Base-by-base conservation (phyloP, 805 yeast species). In the Blastobotrys robertii region DNA sequence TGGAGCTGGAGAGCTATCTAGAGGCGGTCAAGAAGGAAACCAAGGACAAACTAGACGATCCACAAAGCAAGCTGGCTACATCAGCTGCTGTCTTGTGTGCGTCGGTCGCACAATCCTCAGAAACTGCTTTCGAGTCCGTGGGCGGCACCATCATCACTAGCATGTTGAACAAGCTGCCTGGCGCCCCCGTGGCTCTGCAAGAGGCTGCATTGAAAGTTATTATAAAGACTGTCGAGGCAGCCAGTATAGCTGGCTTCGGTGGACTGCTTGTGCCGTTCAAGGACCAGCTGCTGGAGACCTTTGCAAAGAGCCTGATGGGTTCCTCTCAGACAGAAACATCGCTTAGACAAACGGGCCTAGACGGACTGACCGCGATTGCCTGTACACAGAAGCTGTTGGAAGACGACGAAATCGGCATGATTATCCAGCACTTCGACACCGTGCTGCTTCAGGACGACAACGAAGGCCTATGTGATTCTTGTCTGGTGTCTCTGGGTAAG, bases 291-390 rank as follows among this genome's bases (percentile, higher is more conserved):
- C 62, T 87, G 28, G 74, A 79, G 42, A 65, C 81, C 35, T 59
- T 85, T 50, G 77, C 87, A n/a, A 79, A 76, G 54, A 70, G 84
- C 4, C 66, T 88, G 39, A 74, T 81, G 56, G 72, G 81, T 0
- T 71, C 84, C 0, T 77, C 94, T 0, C 71, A 69, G 30, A 63
- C 75, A 28, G 95, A 84, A 53, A 79, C 78, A 8, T 75, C 87
- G 1, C 67, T 86, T 44, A 71, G 86, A 53, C 70, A 81, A 22
- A 64, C 81, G 34, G 74, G 92, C 1, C 65, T 83, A 25, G 75
- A 75, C 42, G 84, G 82, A 37, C 68, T 86, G 40, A 69, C 77
- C 0, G 74, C 76, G 40, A 54, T 85, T 35, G 33, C 30, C 37
- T 9, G 11, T 11, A 28, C 16, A 13, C 38, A 40, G 4, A 15